Percentiles rank a stretch among this genome's conserved stretches.
phyloP scores from a whole-genome alignment of 1,139 yeast genomes.

The Chernovozyma sophiae-reginae region DNA sequence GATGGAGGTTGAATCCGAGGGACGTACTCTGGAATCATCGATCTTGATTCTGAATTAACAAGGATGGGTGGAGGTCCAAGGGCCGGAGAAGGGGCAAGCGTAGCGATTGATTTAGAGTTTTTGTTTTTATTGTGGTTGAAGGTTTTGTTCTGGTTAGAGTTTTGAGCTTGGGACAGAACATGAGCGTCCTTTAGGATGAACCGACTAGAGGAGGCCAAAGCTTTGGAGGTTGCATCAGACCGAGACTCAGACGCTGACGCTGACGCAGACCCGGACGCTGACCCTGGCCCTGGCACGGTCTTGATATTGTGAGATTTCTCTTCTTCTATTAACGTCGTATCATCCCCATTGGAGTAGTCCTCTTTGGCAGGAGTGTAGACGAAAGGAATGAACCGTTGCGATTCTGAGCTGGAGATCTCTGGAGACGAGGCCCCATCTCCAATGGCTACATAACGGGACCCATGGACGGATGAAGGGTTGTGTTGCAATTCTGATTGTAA shows the following conservation, averaged over 20 bases:
- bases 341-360: slow-evolving; percentile 1
- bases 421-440: background rate
- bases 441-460: background rate
- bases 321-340: background rate
- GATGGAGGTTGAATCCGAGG: slow-evolving; percentile 5
- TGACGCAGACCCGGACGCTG: background rate
- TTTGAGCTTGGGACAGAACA: too few species aligned
- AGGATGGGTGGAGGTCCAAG: slow-evolving; percentile 1
- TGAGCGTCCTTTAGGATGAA: too few species aligned
- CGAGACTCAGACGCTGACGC: background rate
- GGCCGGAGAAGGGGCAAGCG: slow-evolving; percentile 3
- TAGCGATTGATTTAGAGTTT: background rate
- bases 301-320: background rate
- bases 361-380: background rate
- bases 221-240: background rate
- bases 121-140: too few species aligned
- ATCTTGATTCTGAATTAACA: background rate
- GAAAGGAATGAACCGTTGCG: background rate
- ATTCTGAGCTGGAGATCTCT: slow-evolving; percentile 4
- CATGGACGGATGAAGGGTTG: background rate
- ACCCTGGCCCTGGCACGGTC: background rate
- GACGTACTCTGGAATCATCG: slow-evolving; percentile 6
- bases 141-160: background rate
- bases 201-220: too few species aligned
- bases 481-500: too few species aligned